Evolutionary conservation across 2,329 filamentous ascomycete species (phyloP), one percentile per base, ranked within the genome.

Genomic region (Botrytis fabae): DNA sequence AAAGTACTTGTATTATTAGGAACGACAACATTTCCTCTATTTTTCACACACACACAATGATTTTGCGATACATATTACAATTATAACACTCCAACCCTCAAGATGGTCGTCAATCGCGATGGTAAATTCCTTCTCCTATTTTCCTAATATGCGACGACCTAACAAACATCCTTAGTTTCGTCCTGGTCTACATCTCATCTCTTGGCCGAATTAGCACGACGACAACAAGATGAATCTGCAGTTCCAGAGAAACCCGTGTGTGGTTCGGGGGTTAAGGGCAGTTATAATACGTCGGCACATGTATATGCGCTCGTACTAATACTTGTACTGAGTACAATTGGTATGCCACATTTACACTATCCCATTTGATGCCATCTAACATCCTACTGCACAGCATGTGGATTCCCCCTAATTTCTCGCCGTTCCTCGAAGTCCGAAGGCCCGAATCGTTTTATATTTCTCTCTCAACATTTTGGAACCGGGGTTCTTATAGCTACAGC

Each of bases 401-500:
- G 78, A 74, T 80, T 82, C 35, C 80, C 80, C 63, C 70, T 81
- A 4, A 71, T 82, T 69, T 81, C 80, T 44, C 76, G 77, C 57
- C 76, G 79, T 73, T 75, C 78, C 2, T 79, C 80, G 7, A 79
- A 79, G 68, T 75, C 73, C 28, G 70, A 78, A 9, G 75, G 73
- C 0, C 74, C 79, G 5, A 75, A 77, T 54, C 76, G 76, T 73
- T 78, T 81, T 76, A 85, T 90, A 70, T 90, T 90, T 79, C 80
- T 89, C 66, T 88, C 86, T 2, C 84, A 89, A 75, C 92, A 94
- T 83, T 92, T 93, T 76, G 92, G 93, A 79, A 96, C 93, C 1
- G 93, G 93, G 74, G 93, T 96, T 32, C 85, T 96, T n/a, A 91
- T 96, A 75, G 93, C 93, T 18, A 96, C 93, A 1, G 93, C 93